Percentiles rank a stretch among this genome's conserved stretches.
These are phyloP conservation scores for Fusarium bulbicola DNA, from an alignment of 2,329 filamentous ascomycete species.

Conservation along the genomic window DNA sequence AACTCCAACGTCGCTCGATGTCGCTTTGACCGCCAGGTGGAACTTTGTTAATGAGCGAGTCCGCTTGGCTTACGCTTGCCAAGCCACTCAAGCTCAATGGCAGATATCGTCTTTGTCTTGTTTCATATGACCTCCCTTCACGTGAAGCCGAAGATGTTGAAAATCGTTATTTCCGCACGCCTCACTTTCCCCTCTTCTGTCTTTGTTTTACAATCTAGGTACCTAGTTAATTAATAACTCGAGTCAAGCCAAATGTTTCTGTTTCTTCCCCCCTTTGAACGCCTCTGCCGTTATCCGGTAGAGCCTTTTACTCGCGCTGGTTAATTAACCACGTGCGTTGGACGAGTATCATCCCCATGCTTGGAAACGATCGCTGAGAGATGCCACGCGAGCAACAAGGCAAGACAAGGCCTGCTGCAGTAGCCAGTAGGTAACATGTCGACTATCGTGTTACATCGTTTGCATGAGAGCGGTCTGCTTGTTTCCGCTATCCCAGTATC, in stretches of 20 bases:
- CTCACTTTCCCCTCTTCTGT: not conserved
- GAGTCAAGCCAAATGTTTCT: not conserved
- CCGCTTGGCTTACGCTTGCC: not conserved
- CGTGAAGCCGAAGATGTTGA: not conserved
- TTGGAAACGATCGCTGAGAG: conserved; percentile 6
- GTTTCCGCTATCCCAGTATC: not conserved
- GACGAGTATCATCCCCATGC: conserved; percentile 13
- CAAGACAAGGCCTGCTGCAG: conserved; percentile 10
- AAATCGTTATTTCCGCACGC: not conserved
- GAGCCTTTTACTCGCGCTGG: not conserved
- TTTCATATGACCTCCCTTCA: not conserved
- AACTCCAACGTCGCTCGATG: not conserved
- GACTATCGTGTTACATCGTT: conserved; percentile 22
- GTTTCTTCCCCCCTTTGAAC: not conserved
- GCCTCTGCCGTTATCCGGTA: conserved; percentile 10
- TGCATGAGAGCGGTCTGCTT: conserved; percentile 5
- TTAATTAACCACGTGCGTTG: conserved; percentile 21
- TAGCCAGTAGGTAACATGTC: not conserved
- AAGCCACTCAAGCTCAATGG: not conserved
- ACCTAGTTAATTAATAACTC: not conserved
- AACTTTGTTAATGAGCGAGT: not conserved
- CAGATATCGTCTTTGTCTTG: not conserved
- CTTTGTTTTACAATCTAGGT: not conserved
- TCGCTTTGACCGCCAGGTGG: not conserved
- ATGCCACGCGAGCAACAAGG: conserved; percentile 27